Percentiles rank a stretch among this genome's conserved stretches.
phyloP scores from a whole-genome alignment of 257 asterid genomes.

The Forsythia suspensa region DNA sequence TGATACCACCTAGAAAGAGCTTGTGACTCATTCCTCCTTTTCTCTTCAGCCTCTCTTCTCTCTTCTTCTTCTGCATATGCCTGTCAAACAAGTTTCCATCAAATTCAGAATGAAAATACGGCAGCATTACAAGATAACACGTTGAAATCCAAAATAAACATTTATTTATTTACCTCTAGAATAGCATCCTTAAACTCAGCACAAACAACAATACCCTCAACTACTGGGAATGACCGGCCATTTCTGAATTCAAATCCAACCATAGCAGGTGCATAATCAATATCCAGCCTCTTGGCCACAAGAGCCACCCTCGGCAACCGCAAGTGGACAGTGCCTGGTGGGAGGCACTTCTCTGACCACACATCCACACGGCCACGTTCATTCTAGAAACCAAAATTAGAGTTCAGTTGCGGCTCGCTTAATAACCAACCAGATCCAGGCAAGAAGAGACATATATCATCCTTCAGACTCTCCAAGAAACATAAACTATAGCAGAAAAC shows the following conservation, averaged over 20 bases:
- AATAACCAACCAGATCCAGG: not conserved
- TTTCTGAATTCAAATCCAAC: conserved; percentile 91
- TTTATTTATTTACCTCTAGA: conserved; percentile 55
- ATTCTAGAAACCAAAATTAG: conserved; percentile 46
- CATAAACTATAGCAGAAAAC: conserved; percentile 6
- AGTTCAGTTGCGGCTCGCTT: conserved; percentile 22
- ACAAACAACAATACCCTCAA: conserved; percentile 90
- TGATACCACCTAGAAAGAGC: conserved; percentile 97
- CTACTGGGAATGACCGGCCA: conserved; percentile 66
- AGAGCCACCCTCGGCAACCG: conserved; percentile 63
- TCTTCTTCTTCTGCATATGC: conserved; percentile 89
- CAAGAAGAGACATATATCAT: not conserved
- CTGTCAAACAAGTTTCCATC: conserved; percentile 32
- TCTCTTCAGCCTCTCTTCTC: conserved; percentile 76
- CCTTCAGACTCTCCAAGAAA: not conserved
- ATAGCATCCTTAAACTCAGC: conserved; percentile 75
- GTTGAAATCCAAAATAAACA: not conserved
- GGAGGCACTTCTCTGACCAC: conserved; percentile 98
- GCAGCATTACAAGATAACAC: not conserved
- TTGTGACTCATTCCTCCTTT: conserved; percentile 51
- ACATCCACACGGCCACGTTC: conserved; percentile 97
- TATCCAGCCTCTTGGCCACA: conserved; percentile 70
- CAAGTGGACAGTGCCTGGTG: conserved; percentile 92
- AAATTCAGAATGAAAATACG: conserved; percentile 10
- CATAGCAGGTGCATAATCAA: conserved; percentile 93